Evolutionary conservation across 2,329 filamentous ascomycete genomes (phyloP).

Genomic region (Fusarium protoensiforme): DNA sequence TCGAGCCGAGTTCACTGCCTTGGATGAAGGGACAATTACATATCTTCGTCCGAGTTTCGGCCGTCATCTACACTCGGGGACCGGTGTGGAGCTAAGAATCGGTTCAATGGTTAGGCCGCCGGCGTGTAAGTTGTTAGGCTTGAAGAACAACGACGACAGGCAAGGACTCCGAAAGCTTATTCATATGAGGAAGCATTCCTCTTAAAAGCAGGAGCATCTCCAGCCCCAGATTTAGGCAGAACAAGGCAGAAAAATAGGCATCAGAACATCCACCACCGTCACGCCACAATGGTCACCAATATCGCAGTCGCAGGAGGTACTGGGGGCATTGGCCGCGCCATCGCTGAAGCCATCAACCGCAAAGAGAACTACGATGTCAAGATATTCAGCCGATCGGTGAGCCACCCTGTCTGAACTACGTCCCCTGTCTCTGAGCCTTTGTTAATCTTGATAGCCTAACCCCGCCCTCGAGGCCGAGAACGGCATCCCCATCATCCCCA

Average conservation of each 20-base stretch:
- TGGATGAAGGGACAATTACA: neutral
- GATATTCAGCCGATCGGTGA: neutral
- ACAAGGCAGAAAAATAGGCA: neutral
- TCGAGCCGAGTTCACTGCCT: neutral
- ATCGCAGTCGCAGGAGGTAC: neutral
- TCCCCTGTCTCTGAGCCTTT: neutral
- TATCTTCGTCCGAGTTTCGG: neutral
- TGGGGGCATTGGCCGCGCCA: neutral
- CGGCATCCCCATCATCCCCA: neutral
- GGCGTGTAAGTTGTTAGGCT: neutral
- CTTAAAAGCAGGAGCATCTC: neutral
- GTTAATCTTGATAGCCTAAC: neutral
- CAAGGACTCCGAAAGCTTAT: neutral
- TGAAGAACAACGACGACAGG: neutral
- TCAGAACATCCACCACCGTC: neutral
- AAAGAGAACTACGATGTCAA: neutral
- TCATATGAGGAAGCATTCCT: neutral
- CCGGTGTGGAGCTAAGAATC: neutral
- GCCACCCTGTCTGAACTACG: accelerated
- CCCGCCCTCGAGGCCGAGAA: neutral
- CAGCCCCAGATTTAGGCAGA: neutral
- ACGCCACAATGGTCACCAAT: neutral
- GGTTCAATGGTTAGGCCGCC: neutral
- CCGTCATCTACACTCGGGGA: neutral
- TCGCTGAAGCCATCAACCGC: neutral